phyloP scores from a whole-genome alignment of 2,329 filamentous ascomycete species.

The Blastomyces parvus region DNA sequence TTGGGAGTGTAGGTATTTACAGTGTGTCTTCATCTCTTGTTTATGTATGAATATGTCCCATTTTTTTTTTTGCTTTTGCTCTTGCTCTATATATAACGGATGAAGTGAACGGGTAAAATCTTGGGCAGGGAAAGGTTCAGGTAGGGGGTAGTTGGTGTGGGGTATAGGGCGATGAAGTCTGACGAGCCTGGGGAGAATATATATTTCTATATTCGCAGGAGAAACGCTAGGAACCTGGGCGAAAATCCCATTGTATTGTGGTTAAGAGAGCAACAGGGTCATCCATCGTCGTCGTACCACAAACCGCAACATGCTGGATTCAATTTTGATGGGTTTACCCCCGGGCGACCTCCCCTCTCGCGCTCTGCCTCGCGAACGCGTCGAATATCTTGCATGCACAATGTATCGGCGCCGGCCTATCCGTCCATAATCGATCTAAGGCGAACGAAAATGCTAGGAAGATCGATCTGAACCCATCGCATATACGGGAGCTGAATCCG shows the following conservation, averaged over 20 bases:
- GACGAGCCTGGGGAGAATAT: neutral
- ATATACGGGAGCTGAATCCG: too few relatives aligned
- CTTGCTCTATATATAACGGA: neutral
- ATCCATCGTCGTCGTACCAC: neutral
- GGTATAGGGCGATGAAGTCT: neutral
- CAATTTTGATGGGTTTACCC: neutral
- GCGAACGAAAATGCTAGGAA: neutral
- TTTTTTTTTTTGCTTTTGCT: neutral
- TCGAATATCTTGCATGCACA: neutral
- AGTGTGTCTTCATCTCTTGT: neutral
- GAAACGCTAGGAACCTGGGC: neutral
- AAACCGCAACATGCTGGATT: neutral
- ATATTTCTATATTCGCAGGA: neutral
- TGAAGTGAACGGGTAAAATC: neutral
- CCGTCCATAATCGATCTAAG: neutral
- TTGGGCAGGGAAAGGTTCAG: neutral
- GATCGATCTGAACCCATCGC: neutral
- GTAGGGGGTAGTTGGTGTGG: neutral
- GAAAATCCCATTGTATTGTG: neutral
- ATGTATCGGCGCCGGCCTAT: neutral
- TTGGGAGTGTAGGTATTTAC: neutral
- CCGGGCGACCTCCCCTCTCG: neutral
- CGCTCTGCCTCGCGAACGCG: neutral
- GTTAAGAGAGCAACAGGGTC: neutral
- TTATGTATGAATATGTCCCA: conserved; percentile 4